A percentile compares a stretch with the other conserved stretches of the same genome.
phyloP scores from a whole-genome alignment of 2,329 filamentous ascomycete species.

The Epichloe sibirici region DNA sequence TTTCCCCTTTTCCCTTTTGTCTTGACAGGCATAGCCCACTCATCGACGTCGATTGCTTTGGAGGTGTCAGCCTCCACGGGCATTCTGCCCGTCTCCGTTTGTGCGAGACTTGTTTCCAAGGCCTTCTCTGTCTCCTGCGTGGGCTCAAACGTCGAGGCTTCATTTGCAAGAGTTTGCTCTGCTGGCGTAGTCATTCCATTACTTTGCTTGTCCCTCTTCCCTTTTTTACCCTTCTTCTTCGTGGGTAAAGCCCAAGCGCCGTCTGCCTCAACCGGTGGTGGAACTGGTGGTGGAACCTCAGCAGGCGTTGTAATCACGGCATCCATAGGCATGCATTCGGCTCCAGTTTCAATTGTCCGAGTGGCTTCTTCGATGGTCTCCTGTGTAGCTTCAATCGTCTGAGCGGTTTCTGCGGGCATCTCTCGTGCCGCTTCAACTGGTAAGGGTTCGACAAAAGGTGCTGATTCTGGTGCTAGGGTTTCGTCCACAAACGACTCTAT shows the following conservation, averaged over 20 bases:
- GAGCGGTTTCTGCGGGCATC: neutral
- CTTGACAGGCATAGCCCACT: conserved; percentile 17
- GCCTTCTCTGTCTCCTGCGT: neutral
- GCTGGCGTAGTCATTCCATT: conserved; percentile 1
- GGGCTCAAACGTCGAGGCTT: neutral
- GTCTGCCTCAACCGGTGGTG: neutral
- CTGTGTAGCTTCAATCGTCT: neutral
- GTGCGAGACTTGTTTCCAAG: neutral
- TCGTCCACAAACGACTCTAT: neutral
- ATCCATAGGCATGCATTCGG: neutral
- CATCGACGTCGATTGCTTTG: neutral
- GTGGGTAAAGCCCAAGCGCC: conserved; percentile 1
- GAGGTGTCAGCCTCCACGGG: neutral
- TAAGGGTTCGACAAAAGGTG: neutral
- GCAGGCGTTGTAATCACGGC: neutral
- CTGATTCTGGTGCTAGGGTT: neutral
- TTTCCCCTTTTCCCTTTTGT: conserved; percentile 32
- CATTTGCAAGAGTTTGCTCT: neutral
- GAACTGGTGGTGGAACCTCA: neutral
- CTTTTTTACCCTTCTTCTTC: conserved; percentile 5
- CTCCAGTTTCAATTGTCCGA: neutral
- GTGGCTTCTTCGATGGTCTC: neutral
- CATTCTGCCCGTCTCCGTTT: neutral
- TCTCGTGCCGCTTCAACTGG: neutral
- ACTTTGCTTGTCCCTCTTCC: conserved; percentile 1